Conservation (phyloP, 106 monocot species). For the Platanthera zijinensis region DNA sequence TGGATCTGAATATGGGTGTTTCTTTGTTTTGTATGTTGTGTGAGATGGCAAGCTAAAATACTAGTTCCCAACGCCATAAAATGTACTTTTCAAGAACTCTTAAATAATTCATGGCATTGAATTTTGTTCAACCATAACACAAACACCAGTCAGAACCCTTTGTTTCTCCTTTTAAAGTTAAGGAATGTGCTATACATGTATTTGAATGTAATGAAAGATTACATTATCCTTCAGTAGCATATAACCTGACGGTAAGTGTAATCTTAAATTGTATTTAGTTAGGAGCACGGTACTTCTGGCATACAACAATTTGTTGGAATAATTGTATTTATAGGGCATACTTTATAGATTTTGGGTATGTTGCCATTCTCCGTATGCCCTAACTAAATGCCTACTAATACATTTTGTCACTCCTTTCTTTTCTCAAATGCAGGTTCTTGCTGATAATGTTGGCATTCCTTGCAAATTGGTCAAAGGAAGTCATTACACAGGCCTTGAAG, state of each 20-base stretch:
- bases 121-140: background rate
- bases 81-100: background rate
- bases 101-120: background rate
- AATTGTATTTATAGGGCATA: background rate
- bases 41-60: background rate
- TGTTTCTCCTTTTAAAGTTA: background rate
- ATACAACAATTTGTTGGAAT: background rate
- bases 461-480: slow-evolving; percentile 95
- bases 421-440: slow-evolving; percentile 57
- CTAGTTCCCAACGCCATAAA: background rate
- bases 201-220: background rate
- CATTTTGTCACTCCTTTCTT: background rate
- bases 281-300: background rate
- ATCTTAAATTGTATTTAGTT: slow-evolving; percentile 1
- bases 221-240: background rate
- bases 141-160: background rate
- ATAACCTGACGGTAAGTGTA: background rate
- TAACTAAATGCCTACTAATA: background rate
- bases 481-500: slow-evolving; percentile 90
- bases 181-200: too few relatives aligned
- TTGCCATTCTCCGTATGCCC: background rate
- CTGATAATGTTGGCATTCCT: slow-evolving; percentile 85
- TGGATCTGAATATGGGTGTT: background rate
- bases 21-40: background rate
- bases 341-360: background rate